These are phyloP conservation scores for Xylaria sp. DNA, from an alignment of 2,329 filamentous ascomycete species.

Conservation along the genomic window DNA sequence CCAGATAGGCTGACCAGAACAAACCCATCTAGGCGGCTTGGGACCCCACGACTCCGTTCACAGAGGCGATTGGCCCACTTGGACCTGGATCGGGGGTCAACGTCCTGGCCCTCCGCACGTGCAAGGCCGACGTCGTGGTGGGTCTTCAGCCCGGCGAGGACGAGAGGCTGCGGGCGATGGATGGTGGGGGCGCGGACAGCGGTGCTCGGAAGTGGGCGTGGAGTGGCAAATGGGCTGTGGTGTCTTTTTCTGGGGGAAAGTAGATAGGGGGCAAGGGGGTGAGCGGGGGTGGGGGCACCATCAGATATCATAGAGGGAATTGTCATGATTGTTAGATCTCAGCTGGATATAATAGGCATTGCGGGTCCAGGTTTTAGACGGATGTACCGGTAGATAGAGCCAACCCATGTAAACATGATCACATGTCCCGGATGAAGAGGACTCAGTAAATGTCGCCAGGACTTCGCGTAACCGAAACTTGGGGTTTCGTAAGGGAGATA, in stretches of 20 bases:
- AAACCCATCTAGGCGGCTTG: constrained; percentile 69
- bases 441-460: neutral
- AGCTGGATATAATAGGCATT: neutral
- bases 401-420: constrained; percentile 4
- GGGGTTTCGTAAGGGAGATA: neutral
- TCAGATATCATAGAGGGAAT: neutral
- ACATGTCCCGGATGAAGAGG: neutral
- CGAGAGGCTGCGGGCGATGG: constrained; percentile 76
- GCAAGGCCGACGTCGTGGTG: constrained; percentile 96
- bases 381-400: constrained; percentile 6
- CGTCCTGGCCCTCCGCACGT: constrained; percentile 87
- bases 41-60: constrained; percentile 89
- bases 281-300: neutral
- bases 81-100: constrained; percentile 85
- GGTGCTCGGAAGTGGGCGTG: constrained; percentile 88
- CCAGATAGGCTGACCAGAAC: constrained; percentile 15
- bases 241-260: constrained; percentile 82
- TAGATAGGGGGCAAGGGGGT: constrained; percentile 15
- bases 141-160: constrained; percentile 85
- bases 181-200: constrained; percentile 76
- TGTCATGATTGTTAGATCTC: constrained; percentile 1
- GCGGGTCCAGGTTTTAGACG: neutral
- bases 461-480: neutral
- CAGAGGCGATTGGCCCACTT: constrained; percentile 84
- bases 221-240: constrained; percentile 97